Evolutionary conservation across 768 basidiomycete species (phyloP).

Genomic region (Boletus pseudopeckii): DNA sequence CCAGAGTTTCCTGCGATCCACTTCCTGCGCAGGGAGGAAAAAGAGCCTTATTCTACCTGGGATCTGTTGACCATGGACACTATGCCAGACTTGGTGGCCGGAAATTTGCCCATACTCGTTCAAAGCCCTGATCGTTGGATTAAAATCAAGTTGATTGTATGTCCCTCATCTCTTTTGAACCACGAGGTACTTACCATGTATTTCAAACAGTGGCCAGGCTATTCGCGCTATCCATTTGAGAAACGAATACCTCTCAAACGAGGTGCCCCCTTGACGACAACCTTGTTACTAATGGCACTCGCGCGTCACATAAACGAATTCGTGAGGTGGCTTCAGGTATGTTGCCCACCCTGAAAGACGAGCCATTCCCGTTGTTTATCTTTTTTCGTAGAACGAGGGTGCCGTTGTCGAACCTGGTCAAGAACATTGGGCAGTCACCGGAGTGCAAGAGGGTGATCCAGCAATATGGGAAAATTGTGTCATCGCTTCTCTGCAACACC

Average conservation of each 20-base stretch:
- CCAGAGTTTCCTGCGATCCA: conserved; percentile 27
- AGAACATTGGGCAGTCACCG: conserved; percentile 37
- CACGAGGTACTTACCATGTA: not conserved
- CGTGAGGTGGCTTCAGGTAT: conserved; percentile 31
- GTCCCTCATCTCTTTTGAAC: not conserved
- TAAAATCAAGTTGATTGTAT: conserved; percentile 37
- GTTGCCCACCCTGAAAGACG: conserved; percentile 1
- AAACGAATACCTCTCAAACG: conserved; percentile 37
- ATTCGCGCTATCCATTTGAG: conserved; percentile 35
- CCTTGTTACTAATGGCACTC: conserved; percentile 30
- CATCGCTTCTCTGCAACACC: conserved; percentile 39
- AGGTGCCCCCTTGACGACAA: conserved; percentile 29
- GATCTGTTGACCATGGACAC: conserved; percentile 21
- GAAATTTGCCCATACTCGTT: conserved; percentile 20
- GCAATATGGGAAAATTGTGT: conserved; percentile 32
- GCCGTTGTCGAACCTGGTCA: conserved; percentile 34
- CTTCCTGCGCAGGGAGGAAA: conserved; percentile 28
- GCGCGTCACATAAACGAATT: conserved; percentile 32
- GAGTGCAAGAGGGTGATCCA: conserved; percentile 12
- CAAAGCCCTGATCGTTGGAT: conserved; percentile 27
- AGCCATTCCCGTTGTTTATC: not conserved
- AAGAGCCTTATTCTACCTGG: conserved; percentile 27
- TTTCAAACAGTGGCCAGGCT: conserved; percentile 46
- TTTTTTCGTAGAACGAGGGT: conserved; percentile 21
- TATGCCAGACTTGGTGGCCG: conserved; percentile 24